Base-by-base conservation (phyloP, 495 filamentous ascomycete species). In the Podospora anserina region DNA sequence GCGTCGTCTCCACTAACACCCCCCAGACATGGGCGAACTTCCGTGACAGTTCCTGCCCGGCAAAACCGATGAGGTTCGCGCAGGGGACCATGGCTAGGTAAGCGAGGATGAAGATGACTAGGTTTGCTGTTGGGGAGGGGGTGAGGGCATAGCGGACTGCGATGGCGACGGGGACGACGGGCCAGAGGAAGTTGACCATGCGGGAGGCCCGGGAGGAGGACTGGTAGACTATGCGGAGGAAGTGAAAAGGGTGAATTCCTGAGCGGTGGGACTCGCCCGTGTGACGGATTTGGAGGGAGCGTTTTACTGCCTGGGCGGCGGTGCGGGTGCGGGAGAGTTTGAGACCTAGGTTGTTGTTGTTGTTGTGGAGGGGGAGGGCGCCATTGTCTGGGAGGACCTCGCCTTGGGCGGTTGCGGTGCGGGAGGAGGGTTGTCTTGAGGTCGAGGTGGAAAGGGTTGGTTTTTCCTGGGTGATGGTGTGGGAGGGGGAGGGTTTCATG, bases 41-140 rank as follows among this genome's bases (percentile, higher is more conserved):
- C 69, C 90, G 84, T 1, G 91, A 89, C 68, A 96, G 78, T 75
- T 96, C 91, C 71, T 91, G 88, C 5, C 91, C 91, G 5, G 91
- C 90, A 74, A 97, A 97, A 0, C 92, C 92, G 30, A 97, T 84
- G 62, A 97, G 77, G 71, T 97, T 97, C 59, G 93, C 94, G 34
- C 89, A 88, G 3, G 93, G 94, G 4, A 97, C 85, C 89, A 98
- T 97, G 65, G 84, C 82, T 55, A 86, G 78, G 57, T 84, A 84
- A 6, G 77, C 69, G 5, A 83, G 73, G 27, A 76, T 75, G 61
- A 83, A 84, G n/a, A 78, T 80, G 6, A 49, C 39, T 11, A 49
- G 39, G 39, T 49, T 49, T 20, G 77, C 68, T 3, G 80, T 69
- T 30, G 78, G 39, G 49, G 92, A 84, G 61, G 92, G 60, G 0